Evolutionary conservation across 768 basidiomycete species (phyloP), one percentile per base, ranked within the genome.

Genomic region (Kwoniella sp.): DNA sequence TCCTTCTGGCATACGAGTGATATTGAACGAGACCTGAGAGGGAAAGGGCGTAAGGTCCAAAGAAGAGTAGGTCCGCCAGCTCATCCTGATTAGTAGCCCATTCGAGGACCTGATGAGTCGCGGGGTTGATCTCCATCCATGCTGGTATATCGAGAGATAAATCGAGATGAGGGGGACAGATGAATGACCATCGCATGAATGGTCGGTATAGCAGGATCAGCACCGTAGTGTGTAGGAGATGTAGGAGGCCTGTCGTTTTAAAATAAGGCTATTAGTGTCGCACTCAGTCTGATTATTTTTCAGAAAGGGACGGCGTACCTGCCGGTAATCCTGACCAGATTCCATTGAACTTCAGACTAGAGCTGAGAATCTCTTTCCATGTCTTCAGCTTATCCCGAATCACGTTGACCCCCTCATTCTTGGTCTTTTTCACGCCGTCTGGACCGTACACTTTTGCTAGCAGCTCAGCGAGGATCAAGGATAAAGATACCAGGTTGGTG

Each of bases 131-230:
- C 19, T 60, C 44, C 24, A 37, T 15, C 67, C 67, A 68, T 1
- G 44, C 58, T 13, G 40, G 44, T 17, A 68, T 29, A 33, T 68
- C 59, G 13, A 68, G 21, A 8, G 65, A 57, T 22, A 68, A 27
- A 6, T 65, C 56, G 19, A 68, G 37, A 22, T 60, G 46, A 17
- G 50, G 24, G 4, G 67, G 67, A 40, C 58, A 60, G 44, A 68
- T 64, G 55, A 68, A 68, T 7, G 63, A 64, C 53, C 52, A 64
- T 24, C 63, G 52, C 63, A 68, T 64, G 48, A 68, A 68, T 6
- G 63, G 63, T 9, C 67, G 63, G 27, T 68, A 64, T 17, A 64
- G 44, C 21, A 68, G 59, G 36, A 64, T 50, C 19, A 47, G 21
- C 6, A 37, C 55, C 6, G 63, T 53, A 0, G 58, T 60, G 40